phyloP scores from a whole-genome alignment of 257 asterid genomes.

The Plantago ovata region DNA sequence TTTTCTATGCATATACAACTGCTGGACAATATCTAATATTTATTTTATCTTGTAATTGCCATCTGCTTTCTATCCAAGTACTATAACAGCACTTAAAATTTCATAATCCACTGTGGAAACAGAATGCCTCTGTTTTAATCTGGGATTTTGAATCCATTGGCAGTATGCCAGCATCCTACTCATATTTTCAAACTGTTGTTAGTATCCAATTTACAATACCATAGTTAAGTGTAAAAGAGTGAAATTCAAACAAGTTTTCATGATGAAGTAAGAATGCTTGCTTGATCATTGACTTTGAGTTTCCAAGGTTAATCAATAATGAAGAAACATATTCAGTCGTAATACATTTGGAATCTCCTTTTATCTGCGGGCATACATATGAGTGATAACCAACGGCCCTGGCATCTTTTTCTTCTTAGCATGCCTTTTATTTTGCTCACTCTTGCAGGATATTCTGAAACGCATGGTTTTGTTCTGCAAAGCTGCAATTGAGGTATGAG shows the following conservation, averaged over 20 bases:
- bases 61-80: too few relatives aligned
- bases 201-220: background rate
- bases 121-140: background rate
- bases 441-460: conserved; percentile 82
- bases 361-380: background rate
- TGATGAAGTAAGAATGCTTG: background rate
- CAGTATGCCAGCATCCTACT: background rate
- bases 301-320: background rate
- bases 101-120: too few relatives aligned
- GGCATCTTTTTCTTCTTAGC: background rate
- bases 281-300: background rate
- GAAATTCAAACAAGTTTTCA: conserved; percentile 4
- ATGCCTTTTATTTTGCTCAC: conserved; percentile 16
- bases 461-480: conserved; percentile 94
- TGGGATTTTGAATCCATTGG: background rate
- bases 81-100: too few relatives aligned
- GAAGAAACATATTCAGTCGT: background rate
- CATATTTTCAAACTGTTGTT: background rate
- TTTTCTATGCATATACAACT: too few relatives aligned
- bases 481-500: conserved; percentile 97
- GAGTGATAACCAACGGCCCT: background rate
- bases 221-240: background rate
- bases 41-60: too few relatives aligned
- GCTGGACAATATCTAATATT: too few relatives aligned
- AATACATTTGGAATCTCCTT: background rate